phyloP scores from a whole-genome alignment of 2,329 filamentous ascomycete species.

The Arthrobotrys sphaeroides region DNA sequence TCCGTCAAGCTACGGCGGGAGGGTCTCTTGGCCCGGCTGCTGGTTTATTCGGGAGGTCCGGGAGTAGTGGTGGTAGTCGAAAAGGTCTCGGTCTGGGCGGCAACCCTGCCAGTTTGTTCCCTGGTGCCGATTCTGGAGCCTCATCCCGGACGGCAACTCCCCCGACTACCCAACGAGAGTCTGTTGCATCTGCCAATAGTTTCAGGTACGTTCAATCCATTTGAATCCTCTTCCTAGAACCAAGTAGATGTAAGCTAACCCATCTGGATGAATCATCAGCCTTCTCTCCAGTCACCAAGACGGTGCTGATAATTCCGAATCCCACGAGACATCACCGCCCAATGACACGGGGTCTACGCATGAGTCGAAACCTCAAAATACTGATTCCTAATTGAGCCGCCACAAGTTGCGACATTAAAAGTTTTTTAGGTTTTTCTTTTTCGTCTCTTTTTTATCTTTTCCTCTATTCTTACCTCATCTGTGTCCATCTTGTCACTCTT shows the following conservation, averaged over 20 bases:
- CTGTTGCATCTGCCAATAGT: constrained; percentile 80
- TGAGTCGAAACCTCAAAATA: constrained; percentile 27
- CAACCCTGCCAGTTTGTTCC: constrained; percentile 73
- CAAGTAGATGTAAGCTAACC: constrained; percentile 3
- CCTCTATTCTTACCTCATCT: constrained; percentile 40
- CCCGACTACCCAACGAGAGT: constrained; percentile 69
- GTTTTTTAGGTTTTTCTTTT: constrained; percentile 27
- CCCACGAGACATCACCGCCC: constrained; percentile 39
- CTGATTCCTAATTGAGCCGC: constrained; percentile 24
- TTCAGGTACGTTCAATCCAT: constrained; percentile 77
- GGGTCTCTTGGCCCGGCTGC: constrained; percentile 79
- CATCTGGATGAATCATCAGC: not conserved
- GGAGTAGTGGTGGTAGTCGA: constrained; percentile 69
- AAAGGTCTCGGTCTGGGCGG: constrained; percentile 75
- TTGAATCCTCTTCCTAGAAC: constrained; percentile 59
- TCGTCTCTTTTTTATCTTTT: constrained; percentile 44
- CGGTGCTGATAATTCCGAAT: constrained; percentile 50
- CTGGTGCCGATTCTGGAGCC: constrained; percentile 81
- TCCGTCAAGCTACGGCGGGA: constrained; percentile 70
- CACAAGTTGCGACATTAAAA: constrained; percentile 24
- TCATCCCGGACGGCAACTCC: constrained; percentile 92
- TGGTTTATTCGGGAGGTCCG: constrained; percentile 92
- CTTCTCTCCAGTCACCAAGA: constrained; percentile 44
- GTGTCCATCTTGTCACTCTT: not conserved
- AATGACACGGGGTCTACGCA: constrained; percentile 20